phyloP scores from a whole-genome alignment of 768 basidiomycete genomes.

The Mycena chlorophos region DNA sequence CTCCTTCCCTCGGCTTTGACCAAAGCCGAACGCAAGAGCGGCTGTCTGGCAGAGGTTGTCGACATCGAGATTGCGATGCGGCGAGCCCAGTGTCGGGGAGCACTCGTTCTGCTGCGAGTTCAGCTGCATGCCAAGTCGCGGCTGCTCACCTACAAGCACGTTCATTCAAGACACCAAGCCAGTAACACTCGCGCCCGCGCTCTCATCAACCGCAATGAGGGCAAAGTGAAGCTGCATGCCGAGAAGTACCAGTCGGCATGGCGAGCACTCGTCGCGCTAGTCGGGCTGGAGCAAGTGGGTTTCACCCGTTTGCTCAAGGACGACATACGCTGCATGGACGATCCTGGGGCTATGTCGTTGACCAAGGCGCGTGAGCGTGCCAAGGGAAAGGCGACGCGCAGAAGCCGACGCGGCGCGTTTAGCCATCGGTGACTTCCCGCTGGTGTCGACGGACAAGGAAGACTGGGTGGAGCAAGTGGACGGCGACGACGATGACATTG shows the following conservation, averaged over 20 bases:
- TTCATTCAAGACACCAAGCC: slow-evolving; percentile 3
- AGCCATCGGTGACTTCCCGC: neutral
- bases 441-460: neutral
- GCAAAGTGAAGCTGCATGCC: slow-evolving; percentile 6
- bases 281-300: neutral
- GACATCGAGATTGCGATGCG: neutral
- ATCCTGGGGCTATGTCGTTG: neutral
- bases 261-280: slow-evolving; percentile 2
- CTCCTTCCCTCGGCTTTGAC: neutral
- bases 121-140: slow-evolving; percentile 6
- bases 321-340: slow-evolving; percentile 1
- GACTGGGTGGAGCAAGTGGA: neutral
- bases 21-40: neutral
- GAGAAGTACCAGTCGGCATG: slow-evolving; percentile 8
- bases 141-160: slow-evolving; percentile 1
- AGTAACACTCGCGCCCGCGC: slow-evolving; percentile 7
- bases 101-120: slow-evolving; percentile 1
- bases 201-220: slow-evolving; percentile 5
- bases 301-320: neutral
- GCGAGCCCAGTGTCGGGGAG: slow-evolving; percentile 6
- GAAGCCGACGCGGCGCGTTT: neutral
- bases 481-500: neutral
- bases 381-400: neutral
- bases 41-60: neutral
- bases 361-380: neutral